Evolutionary conservation across 768 basidiomycete genomes (phyloP), one percentile per base, ranked within the genome.

Genomic region (Filobasidium floriforme): DNA sequence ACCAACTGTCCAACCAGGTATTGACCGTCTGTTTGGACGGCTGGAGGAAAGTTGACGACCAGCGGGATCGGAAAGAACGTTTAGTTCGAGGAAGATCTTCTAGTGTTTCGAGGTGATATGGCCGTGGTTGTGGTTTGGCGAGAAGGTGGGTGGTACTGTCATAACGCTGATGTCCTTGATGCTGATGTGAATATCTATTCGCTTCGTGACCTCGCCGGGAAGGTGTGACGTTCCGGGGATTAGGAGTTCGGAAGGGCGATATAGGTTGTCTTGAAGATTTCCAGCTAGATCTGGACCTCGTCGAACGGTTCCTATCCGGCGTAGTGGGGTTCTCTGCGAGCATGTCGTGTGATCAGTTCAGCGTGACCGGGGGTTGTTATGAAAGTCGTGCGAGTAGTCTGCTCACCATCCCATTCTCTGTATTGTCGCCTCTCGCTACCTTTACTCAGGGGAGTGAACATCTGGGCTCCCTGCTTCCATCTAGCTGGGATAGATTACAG

Each of bases 21-120:
- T 80, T 77, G 1, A 82, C 81, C 1, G 67, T 69, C 32, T 70
- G 71, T 65, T 75, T 68, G 11, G 71, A 73, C 10, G 81, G 81
- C 72, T 80, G 49, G 37, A 70, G 44, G 18, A 60, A n/a, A 37
- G 52, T 15, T 1, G 26, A 40, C 19, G 19, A 37, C 32, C 32
- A 44, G 7, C 22, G 19, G 14, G 52, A 19, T 37, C 19, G 14
- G 0, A 67, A 71, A 66, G 41, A 76, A 75, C 26, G 72, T 29
- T 59, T 75, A 72, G 60, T 74, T n/a, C n/a, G 69, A 11, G 67
- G 63, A 10, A 41, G 32, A 7, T 71, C 71, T 1, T 69, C 71
- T 46, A 28, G 26, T 59, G 59, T 66, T 65, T 57, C 69, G 61
- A 11, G 49, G n/a, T 5, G 54, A 32, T 62, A 40, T 57, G 18